Evolutionary conservation across 441 rosid genomes (phyloP), one percentile per base, ranked within the genome.

Genomic region (Adansonia rubrostipa): DNA sequence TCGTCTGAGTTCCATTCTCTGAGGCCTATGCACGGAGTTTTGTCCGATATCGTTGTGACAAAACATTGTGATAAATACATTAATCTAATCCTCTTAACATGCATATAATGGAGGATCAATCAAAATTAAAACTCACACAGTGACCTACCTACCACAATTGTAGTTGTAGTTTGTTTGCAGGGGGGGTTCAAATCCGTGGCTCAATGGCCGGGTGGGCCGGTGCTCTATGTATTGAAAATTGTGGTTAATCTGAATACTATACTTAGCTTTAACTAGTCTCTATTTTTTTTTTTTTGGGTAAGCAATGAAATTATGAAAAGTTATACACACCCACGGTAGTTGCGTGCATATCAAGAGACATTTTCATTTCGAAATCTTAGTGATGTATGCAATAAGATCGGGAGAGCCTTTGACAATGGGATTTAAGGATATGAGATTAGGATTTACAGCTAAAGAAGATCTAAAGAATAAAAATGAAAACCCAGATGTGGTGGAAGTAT

Each of bases 201-300:
- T 90, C 97, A 90, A 89, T 88, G 93, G 85, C 85, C 70, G 75
- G 62, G 70, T 80, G 80, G 89, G 86, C 61, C 87, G 86, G 86
- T 83, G 90, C 90, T 84, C 89, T 77, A 86, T 85, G 93, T 73
- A 75, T 78, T 77, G 73, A 80, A 69, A 71, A 80, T 71, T 78
- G 40, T 36, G 80, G 81, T 82, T 85, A 56, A 77, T 78, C 78
- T 78, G 83, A 44, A 80, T 61, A 45, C 45, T 74, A 63, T 79
- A 77, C 77, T 66, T 72, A 4, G 57, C 42, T 60, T 77, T 57
- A 61, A 70, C 76, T 69, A 76, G 64, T 75, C 44, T 36, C 33
- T 0, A n/a, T 50, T 44, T 0, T 63, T 62, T 44, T 1, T 63
- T 6, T 45, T 45, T 17, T 51, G 58, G 40, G 76, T 81, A 74